These are phyloP conservation scores for Debaryomyces hansenii DNA, from an alignment of 805 yeast species.

Conservation along the genomic window DNA sequence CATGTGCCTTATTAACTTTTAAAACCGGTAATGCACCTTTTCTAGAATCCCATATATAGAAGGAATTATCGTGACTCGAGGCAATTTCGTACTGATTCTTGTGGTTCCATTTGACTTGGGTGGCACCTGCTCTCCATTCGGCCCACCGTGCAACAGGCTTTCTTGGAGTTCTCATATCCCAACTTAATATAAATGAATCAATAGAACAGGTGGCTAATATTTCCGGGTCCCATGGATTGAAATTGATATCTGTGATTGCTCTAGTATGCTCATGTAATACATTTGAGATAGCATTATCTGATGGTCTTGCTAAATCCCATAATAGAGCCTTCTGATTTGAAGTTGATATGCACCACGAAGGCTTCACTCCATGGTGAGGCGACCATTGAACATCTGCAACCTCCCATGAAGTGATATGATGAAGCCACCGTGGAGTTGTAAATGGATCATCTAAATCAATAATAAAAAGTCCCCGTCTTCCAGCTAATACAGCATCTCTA, in stretches of 20 bases:
- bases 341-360: constrained; percentile 90
- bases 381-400: constrained; percentile 99
- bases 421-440: constrained; percentile 91
- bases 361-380: constrained; percentile 75
- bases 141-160: constrained; percentile 76
- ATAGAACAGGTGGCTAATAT: constrained; percentile 89
- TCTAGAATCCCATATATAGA: constrained; percentile 86
- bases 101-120: constrained; percentile 93
- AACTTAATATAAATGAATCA: constrained; percentile 80
- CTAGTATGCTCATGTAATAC: constrained; percentile 87
- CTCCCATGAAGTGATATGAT: constrained; percentile 93
- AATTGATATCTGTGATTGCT: constrained; percentile 94
- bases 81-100: constrained; percentile 76
- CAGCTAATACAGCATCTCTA: constrained; percentile 90
- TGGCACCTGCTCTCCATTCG: constrained; percentile 94
- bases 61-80: constrained; percentile 77
- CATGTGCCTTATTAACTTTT: constrained; percentile 65
- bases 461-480: constrained; percentile 74
- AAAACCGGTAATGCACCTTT: constrained; percentile 76
- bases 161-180: constrained; percentile 87
- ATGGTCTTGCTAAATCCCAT: constrained; percentile 83
- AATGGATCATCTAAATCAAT: constrained; percentile 96
- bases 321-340: constrained; percentile 93
- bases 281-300: constrained; percentile 73
- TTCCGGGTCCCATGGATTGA: constrained; percentile 86